These are phyloP conservation scores for Paramecium bursaria DNA, from an alignment of 73 alveolate species.

Conservation along the genomic window DNA sequence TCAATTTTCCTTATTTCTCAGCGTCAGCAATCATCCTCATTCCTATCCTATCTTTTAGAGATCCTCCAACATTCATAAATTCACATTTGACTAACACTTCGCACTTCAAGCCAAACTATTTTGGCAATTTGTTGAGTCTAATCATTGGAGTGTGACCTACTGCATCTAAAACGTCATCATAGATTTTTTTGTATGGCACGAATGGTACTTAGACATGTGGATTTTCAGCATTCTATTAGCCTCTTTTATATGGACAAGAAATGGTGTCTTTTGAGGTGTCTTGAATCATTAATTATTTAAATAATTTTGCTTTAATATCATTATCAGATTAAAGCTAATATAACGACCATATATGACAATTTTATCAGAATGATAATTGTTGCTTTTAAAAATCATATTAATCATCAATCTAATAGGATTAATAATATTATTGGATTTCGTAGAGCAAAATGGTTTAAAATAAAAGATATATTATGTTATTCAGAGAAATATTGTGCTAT, in stretches of 20 bases:
- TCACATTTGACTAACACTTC: slow-evolving; percentile 95
- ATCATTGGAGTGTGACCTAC: slow-evolving; percentile 96
- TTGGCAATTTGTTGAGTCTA: slow-evolving; percentile 86
- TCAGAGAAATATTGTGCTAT: no score
- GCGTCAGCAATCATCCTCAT: slow-evolving; percentile 95
- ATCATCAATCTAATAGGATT: no score
- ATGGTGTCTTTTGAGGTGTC: slow-evolving; percentile 45
- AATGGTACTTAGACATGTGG: slow-evolving; percentile 40
- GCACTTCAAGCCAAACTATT: slow-evolving; percentile 88
- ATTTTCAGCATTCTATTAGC: neutral
- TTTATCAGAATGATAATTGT: no score
- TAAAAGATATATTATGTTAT: no score
- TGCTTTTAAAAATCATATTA: no score
- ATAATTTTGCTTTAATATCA: no score
- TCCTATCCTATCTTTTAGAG: slow-evolving; percentile 97
- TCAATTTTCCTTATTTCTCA: slow-evolving; percentile 88
- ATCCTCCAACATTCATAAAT: slow-evolving; percentile 96
- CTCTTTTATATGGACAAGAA: slow-evolving; percentile 42
- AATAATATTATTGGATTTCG: no score
- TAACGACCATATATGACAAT: no score
- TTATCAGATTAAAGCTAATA: no score
- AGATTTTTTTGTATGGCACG: slow-evolving; percentile 64
- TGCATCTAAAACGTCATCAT: slow-evolving; percentile 73
- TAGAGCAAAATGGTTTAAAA: no score
- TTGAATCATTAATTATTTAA: slow-evolving; percentile 26